Base-by-base conservation (phyloP, 306 rosid genomes). In the Prunus mira region DNA sequence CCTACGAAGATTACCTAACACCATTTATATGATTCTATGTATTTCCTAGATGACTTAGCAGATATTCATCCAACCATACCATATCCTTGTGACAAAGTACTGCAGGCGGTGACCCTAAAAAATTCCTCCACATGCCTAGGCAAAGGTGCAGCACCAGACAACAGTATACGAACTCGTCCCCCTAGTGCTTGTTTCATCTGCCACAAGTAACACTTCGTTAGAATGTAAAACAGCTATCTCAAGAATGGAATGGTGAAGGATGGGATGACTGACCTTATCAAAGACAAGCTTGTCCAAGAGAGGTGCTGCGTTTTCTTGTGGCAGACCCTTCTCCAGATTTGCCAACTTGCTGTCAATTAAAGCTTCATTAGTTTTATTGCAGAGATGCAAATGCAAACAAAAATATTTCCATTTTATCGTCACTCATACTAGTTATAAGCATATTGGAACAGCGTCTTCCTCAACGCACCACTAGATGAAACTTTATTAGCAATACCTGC, bases 61-160 rank as follows among this genome's bases (percentile, higher is more conserved):
- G 9, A 27, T 10, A 17, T n/a, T 2, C 45, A 11, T 15, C 76
- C 51, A 47, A 61, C 12, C 82, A 61, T 90, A 93, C 98, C 97
- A 84, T 93, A 93, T 88, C 97, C 98, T 85, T 93, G 98, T 32
- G 93, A 83, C 77, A 91, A 78, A 78, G 91, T 84, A 64, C 90
- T 83, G 76, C 97, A 88, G 86, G 87, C 82, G 28, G 95, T 85
- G 79, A 93, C 93, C 84, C 91, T 85, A 68, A 93, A 51, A 81
- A 85, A 93, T 84, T 93, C 97, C 85, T 93, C 98, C 83, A 93
- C 98, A 32, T 91, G 93, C 75, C 80, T 66, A 25, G 95, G 90
- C 86, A 93, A 81, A 76, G 98, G 98, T 34, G 98, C 98, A 73
- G 97, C 98, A 15, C 98, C 98, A 14, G 97, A 89, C 79, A 89